Base-by-base conservation (phyloP, 2,329 filamentous ascomycete species). In the Zymoseptoria tritici region DNA sequence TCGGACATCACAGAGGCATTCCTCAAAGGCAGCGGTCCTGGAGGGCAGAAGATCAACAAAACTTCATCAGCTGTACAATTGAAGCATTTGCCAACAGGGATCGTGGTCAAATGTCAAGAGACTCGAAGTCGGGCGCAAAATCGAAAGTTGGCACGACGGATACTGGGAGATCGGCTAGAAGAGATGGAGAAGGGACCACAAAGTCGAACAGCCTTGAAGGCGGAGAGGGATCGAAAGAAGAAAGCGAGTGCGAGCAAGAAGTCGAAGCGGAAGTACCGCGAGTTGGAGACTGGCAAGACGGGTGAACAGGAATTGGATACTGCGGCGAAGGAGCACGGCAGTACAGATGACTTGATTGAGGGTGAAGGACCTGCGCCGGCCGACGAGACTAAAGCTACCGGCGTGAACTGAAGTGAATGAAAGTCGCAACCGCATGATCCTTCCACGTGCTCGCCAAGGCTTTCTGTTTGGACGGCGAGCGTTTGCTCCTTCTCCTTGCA, bases 21-120 rank as follows among this genome's bases (percentile, higher is more conserved):
- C 76, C 81, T 99, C 62, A 96, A 94, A 73, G 94, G 94, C 68
- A 89, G 85, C 67, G 94, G 94, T 1, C 93, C 94, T 0, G 94
- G 94, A 22, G 94, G 94, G 0, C 94, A 99, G 73, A 97, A 97
- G 74, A 97, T 97, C 77, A 99, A 99, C 77, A 99, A 99, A 84
- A 99, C 94, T 24, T 91, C 87, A 65, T 97, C 90, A 0, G 93
- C 93, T 46, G 93, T 97, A 2, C 94, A 99, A 73, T 81, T 99
- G 42, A 94, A 88, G 67, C 94, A 99, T 74, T 77, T 89, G 16
- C 91, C 93, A 5, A 96, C 92, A 0, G 93, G 93, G 62, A 85
- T 97, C 57, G 92, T 97, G 13, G 84, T 99, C 64, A 99, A 99
- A 77, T 93, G 85, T 58, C 94, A 99, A 76, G 91, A 88, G 20